These are phyloP conservation scores for Sanghuangporus baumii DNA, from an alignment of 1,284 basidiomycete species.

Conservation along the genomic window DNA sequence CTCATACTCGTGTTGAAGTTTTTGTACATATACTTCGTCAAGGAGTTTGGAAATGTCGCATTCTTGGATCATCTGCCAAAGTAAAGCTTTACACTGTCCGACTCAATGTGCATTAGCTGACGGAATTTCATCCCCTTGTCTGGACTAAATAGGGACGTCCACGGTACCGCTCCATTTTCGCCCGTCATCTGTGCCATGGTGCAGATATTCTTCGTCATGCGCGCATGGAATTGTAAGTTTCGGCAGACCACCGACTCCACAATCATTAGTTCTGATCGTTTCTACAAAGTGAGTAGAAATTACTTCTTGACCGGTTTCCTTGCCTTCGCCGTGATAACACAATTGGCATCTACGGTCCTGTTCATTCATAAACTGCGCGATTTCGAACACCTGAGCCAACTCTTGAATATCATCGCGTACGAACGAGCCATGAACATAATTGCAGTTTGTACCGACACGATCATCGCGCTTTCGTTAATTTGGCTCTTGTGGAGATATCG, in stretches of 20 bases:
- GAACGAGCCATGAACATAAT: neutral
- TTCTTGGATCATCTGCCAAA: neutral
- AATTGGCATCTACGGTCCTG: neutral
- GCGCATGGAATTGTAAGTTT: neutral
- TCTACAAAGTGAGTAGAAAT: conserved; percentile 1
- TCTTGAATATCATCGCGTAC: neutral
- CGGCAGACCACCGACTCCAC: neutral
- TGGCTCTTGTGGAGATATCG: neutral
- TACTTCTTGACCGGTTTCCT: neutral
- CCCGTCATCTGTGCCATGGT: neutral
- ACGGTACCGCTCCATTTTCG: neutral
- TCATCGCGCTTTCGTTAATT: neutral
- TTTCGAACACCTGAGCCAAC: neutral
- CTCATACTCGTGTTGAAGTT: neutral
- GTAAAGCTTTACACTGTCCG: neutral
- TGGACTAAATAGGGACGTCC: neutral
- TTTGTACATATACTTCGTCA: conserved; percentile 13
- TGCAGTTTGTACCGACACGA: neutral
- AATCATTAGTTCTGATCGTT: neutral
- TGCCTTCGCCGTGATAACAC: neutral
- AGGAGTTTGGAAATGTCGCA: conserved; percentile 1
- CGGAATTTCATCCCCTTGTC: neutral
- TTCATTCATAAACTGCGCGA: neutral
- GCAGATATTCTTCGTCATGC: neutral
- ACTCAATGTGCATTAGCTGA: neutral